phyloP scores from a whole-genome alignment of 768 basidiomycete genomes.

The Mrakia gelida region DNA sequence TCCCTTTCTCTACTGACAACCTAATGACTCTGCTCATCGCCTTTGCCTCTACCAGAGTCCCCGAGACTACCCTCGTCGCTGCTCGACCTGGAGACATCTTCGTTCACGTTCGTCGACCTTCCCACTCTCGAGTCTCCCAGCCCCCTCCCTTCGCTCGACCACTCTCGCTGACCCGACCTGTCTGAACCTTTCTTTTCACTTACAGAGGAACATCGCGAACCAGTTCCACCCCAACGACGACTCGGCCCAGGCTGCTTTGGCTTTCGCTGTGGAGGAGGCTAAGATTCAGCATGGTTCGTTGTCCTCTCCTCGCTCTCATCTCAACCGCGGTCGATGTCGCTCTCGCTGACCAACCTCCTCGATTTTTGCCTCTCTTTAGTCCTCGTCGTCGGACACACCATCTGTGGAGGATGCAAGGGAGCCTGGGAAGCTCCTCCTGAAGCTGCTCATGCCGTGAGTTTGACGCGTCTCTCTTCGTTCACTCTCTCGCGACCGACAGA shows the following conservation, averaged over 20 bases:
- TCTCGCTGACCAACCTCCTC: background rate
- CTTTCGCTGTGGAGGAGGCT: conserved; percentile 26
- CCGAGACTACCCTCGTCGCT: conserved; percentile 32
- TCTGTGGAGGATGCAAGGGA: conserved; percentile 33
- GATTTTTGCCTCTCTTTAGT: background rate
- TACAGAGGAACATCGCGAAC: conserved; percentile 34
- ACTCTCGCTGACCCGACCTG: no score
- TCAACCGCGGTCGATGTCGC: background rate
- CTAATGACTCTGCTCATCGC: background rate
- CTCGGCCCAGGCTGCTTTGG: conserved; percentile 28
- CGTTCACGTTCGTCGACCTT: conserved; percentile 28
- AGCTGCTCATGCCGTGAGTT: conserved; percentile 17
- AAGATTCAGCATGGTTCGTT: conserved; percentile 31
- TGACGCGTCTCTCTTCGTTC: background rate
- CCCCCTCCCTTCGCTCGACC: background rate
- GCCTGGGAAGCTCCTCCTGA: conserved; percentile 25
- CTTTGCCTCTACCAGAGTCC: conserved; percentile 7
- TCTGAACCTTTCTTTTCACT: background rate
- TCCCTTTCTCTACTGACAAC: no score
- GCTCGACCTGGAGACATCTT: conserved; percentile 34
- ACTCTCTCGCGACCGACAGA: background rate
- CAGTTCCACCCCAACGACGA: conserved; percentile 33
- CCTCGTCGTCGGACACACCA: conserved; percentile 34
- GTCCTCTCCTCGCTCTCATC: background rate
- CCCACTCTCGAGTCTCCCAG: background rate